Evolutionary conservation across 2,329 filamentous ascomycete species (phyloP).

Genomic region (Magnaporthiopsis incrustans): DNA sequence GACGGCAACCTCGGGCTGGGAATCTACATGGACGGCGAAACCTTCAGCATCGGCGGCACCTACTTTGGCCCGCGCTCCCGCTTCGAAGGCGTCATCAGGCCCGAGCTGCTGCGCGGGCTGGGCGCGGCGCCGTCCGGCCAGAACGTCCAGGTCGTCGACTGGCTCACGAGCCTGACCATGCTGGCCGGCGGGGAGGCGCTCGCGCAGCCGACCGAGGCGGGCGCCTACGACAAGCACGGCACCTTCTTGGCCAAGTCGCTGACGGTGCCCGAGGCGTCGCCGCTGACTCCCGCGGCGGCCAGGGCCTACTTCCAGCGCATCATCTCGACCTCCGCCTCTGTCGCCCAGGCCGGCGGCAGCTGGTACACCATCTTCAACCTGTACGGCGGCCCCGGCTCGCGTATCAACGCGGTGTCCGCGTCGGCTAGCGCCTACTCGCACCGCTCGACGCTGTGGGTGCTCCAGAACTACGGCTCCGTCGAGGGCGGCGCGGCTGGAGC

Average conservation of each 20-base stretch:
- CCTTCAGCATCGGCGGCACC: constrained; percentile 7
- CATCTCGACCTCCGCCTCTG: not conserved
- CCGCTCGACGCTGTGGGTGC: constrained; percentile 39
- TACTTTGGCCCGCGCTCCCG: constrained; percentile 1
- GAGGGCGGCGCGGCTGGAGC: constrained; percentile 6
- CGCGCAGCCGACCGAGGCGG: constrained; percentile 1
- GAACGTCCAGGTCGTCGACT: not conserved
- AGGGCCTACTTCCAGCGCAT: constrained; percentile 3
- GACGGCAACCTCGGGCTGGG: constrained; percentile 6
- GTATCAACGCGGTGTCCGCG: constrained; percentile 20
- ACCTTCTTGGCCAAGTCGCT: constrained; percentile 22
- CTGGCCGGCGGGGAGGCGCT: not conserved
- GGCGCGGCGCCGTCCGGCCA: not conserved
- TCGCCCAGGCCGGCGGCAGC: constrained; percentile 10
- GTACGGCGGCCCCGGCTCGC: constrained; percentile 28
- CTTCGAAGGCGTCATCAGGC: constrained; percentile 4
- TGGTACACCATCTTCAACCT: constrained; percentile 28
- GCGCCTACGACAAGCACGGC: constrained; percentile 16
- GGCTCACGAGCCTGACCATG: constrained; percentile 3
- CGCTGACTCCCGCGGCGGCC: constrained; percentile 1
- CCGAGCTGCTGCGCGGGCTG: constrained; percentile 7
- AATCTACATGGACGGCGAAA: constrained; percentile 6
- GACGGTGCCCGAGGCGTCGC: constrained; percentile 6
- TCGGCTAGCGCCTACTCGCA: constrained; percentile 28
- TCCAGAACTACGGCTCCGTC: constrained; percentile 38